Evolutionary conservation across 1,284 basidiomycete genomes (phyloP), one percentile per base, ranked within the genome.

Genomic region (Naganishia cerealis): DNA sequence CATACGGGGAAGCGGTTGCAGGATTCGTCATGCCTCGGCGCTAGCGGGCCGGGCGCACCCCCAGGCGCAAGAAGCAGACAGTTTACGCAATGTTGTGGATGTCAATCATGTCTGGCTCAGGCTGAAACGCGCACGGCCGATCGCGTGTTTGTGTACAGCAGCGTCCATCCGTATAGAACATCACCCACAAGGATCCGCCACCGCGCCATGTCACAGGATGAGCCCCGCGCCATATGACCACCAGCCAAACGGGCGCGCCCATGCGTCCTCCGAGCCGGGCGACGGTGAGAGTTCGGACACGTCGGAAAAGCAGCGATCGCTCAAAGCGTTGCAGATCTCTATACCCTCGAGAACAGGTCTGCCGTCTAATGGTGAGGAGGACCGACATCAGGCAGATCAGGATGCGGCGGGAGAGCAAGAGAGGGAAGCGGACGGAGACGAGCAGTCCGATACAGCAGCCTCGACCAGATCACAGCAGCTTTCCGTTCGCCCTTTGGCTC

Each of bases 21-120:
- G 39, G 29, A 59, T 59, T 59, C 57, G 57, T 59, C 57, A 59
- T 43, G 26, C 29, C 29, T 33, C 3, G 2, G 29, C 29, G 29
- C 29, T 6, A 43, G 18, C 8, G 53, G 53, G 12, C 53, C 13
- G 13, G 15, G 16, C 55, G 40, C 55, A 18, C 46, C n/a, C 46
- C 6, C 3, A 21, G 24, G 5, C 12, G 18, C 12, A 7, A 4
- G 10, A n/a, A 48, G 24, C n/a, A n/a, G n/a, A n/a, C n/a, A n/a
- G n/a, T 21, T 50, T 50, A 50, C 46, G 46, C 46, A 50, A 50
- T 50, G 46, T 50, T 50, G 21, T 50, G 46, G 24, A 50, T 50
- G 46, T 48, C 46, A 21, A 48, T 10, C n/a, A 8, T 3, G 8
- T 24, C n/a, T 24, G 46, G 16, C 43, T 7, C 43, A 24, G 21